Base-by-base conservation (phyloP, 768 basidiomycete genomes). In the Pleurotus eryngii region DNA sequence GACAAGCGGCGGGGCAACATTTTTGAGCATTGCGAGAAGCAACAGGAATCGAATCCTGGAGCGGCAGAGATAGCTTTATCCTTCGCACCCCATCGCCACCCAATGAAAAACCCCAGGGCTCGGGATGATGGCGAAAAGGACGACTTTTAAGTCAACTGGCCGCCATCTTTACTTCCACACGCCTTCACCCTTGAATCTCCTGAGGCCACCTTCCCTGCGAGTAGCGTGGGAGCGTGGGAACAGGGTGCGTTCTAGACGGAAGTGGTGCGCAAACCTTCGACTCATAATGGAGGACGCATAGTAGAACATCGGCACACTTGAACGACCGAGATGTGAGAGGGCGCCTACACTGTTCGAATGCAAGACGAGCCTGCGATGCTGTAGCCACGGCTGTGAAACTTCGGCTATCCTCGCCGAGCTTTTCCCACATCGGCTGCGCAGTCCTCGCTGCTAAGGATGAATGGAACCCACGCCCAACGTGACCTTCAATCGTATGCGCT, bases 381-480 rank as follows among this genome's bases (percentile, higher is more conserved):
- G 49, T 42, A 24, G 22, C n/a, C 14, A 54, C 51, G n/a, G 9
- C 39, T 54, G 51, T 54, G 51, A 22, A 54, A 54, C 51, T 54
- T 54, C 51, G 51, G 51, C 51, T 54, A 54, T 54, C 51, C 17
- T 54, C 51, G 51, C 51, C 51, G 51, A 54, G 35, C 39, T 18
- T n/a, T 42, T 53, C 51, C 37, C 51, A 54, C 51, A 53, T 39
- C 51, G 51, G 51, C 51, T 40, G 42, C 35, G 39, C 26, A 54
- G 37, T 54, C 51, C 51, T 54, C 30, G 30, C 46, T 48, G 46
- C 27, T 51, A 37, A 37, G n/a, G 38, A 20, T 35, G 30, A 35
- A 35, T 35, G 30, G 30, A 35, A 35, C 30, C 9, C 30, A 9
- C 30, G 11, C 30, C 9, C 30, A 11, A 35, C 30, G 30, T 11